These are phyloP conservation scores for Ogataea angusta DNA, from an alignment of 805 yeast genomes.

Conservation along the genomic window DNA sequence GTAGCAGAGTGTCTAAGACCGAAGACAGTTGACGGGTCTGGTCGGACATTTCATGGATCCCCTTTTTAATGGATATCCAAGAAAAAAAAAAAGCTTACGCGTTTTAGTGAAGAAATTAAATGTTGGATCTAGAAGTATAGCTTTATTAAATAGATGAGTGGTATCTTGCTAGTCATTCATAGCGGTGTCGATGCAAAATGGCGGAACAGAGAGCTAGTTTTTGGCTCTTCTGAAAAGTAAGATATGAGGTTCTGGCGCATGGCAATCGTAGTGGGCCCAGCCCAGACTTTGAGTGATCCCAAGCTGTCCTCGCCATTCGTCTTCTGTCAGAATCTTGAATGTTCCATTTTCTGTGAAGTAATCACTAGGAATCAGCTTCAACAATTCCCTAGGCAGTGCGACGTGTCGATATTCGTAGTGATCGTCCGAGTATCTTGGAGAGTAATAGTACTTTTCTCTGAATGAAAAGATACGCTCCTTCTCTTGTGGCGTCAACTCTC, in stretches of 20 bases:
- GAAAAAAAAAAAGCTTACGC: slow-evolving; percentile 8
- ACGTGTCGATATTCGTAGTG: slow-evolving; percentile 93
- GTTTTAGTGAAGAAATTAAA: not conserved
- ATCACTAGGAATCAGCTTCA: slow-evolving; percentile 89
- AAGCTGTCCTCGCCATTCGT: slow-evolving; percentile 92
- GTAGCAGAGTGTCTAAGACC: slow-evolving; percentile 28
- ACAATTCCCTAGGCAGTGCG: slow-evolving; percentile 93
- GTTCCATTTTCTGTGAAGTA: slow-evolving; percentile 96
- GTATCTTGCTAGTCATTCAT: slow-evolving; percentile 3
- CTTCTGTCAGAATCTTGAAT: slow-evolving; percentile 82
- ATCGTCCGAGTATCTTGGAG: slow-evolving; percentile 91
- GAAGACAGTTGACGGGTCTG: slow-evolving; percentile 26
- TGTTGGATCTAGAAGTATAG: not conserved
- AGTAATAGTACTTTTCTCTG: slow-evolving; percentile 91
- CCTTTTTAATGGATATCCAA: not conserved
- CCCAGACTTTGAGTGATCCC: slow-evolving; percentile 97
- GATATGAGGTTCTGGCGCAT: slow-evolving; percentile 98
- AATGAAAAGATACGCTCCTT: slow-evolving; percentile 84
- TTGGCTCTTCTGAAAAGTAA: slow-evolving; percentile 73
- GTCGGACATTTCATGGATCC: slow-evolving; percentile 17
- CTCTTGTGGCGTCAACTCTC: slow-evolving; percentile 80
- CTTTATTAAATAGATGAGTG: slow-evolving; percentile 8
- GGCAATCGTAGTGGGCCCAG: slow-evolving; percentile 97
- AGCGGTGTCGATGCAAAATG: slow-evolving; percentile 6
- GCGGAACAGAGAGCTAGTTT: slow-evolving; percentile 11